Conservation (phyloP, 2,329 filamentous ascomycete genomes). For the Clonostachys solani region DNA sequence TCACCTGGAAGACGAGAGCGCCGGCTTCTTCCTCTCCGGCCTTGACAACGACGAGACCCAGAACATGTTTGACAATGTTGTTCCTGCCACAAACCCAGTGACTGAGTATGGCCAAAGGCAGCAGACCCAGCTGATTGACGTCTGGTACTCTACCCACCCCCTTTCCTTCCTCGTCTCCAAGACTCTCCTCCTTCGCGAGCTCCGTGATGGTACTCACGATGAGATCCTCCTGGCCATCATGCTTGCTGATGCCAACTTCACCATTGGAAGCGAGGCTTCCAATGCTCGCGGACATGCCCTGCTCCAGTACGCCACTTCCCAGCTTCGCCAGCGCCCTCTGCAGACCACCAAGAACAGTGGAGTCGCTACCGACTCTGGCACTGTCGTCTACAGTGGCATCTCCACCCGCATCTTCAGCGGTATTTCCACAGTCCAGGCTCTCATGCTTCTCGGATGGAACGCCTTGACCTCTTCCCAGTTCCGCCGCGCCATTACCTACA, state of each 20-base stretch:
- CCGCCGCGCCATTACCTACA: conserved; percentile 26
- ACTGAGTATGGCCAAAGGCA: conserved; percentile 21
- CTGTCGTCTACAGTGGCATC: conserved; percentile 13
- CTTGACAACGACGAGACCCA: conserved; percentile 16
- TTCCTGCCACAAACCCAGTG: conserved; percentile 14
- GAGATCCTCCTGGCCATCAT: conserved; percentile 30
- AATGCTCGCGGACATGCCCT: conserved; percentile 21
- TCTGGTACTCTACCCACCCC: conserved; percentile 34
- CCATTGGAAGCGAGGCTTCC: conserved; percentile 18
- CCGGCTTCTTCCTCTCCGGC: conserved; percentile 17
- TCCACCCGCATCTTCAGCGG: conserved; percentile 23
- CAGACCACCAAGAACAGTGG: conserved; percentile 11
- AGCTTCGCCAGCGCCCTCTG: conserved; percentile 20
- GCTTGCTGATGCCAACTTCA: conserved; percentile 29
- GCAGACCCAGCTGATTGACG: conserved; percentile 29
- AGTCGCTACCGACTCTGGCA: conserved; percentile 4
- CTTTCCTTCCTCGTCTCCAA: conserved; percentile 33
- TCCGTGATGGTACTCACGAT: conserved; percentile 30
- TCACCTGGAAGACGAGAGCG: conserved; percentile 16
- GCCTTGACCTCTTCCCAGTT: conserved; percentile 21
- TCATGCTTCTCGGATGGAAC: conserved; percentile 30
- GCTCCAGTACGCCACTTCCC: conserved; percentile 24
- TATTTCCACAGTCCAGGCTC: conserved; percentile 23
- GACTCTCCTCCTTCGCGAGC: conserved; percentile 28
- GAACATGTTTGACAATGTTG: conserved; percentile 21